Base-by-base conservation (phyloP, 768 basidiomycete species). In the Lactarius pseudohatsudake region DNA sequence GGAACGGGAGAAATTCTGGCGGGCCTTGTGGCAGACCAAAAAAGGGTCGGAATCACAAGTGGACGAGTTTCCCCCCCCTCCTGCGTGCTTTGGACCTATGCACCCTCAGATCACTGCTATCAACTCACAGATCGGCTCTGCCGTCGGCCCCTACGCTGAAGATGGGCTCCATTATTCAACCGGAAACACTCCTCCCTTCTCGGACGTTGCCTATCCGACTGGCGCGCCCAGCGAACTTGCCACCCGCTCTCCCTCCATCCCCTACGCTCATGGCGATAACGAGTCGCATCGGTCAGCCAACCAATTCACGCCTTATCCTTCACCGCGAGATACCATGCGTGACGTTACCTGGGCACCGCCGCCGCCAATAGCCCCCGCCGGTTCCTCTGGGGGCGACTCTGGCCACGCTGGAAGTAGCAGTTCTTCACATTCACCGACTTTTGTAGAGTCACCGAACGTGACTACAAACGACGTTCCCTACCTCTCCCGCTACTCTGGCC, bases 1-100 rank as follows among this genome's bases (percentile, higher is more conserved):
- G 63, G 89, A 92, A 72, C 86, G 89, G 54, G 91, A 92, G 78
- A 88, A 84, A 72, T 82, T 86, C 70, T 89, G 88, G 88, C 81
- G 83, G 72, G 80, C 84, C 16, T 78, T 89, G n/a, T 90, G 83
- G 81, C 85, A 88, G 68, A 78, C 85, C 45, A 84, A 82, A 75
- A 89, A 88, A 77, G 76, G 70, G 34, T 59, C 68, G 22, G 70
- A 71, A 45, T 59, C 62, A 26, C 70, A 69, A 61, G 58, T 64
- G 20, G 68, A 69, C 60, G 70, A 71, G 38, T 66, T 71, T 32
- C 70, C 70, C 26, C 70, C 70, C 20, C 68, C 43, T 56, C 70
- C 70, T 4, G 20, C 70, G 15, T 69, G 68, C 32, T 71, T 71
- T 60, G 70, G 70, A 13, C 68, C 70, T 61, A 67, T 75, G 68